These are phyloP conservation scores for Trichoderma sp. DNA, from an alignment of 2,329 filamentous ascomycete genomes.

Conservation along the genomic window DNA sequence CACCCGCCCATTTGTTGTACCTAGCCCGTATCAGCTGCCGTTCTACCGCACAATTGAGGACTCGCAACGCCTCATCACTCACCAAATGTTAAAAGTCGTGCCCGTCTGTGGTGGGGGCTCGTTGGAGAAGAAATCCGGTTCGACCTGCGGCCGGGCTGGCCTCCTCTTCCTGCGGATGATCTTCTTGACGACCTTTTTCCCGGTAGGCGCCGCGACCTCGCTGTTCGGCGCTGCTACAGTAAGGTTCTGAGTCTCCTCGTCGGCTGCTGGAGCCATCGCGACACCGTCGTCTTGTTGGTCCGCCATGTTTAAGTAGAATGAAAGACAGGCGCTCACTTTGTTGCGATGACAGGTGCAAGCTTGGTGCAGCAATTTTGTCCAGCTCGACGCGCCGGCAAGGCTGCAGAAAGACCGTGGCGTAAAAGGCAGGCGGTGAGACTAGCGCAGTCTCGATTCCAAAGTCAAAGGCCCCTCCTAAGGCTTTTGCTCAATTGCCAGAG, in stretches of 20 bases:
- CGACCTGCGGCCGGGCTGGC: constrained; percentile 86
- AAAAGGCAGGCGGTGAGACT: constrained; percentile 32
- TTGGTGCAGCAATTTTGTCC: background rate
- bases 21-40: constrained; percentile 52
- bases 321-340: background rate
- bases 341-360: background rate
- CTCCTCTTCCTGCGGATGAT: constrained; percentile 87
- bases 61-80: background rate
- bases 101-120: constrained; percentile 90
- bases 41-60: background rate
- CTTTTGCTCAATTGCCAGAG: constrained; percentile 3
- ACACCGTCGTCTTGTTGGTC: constrained; percentile 29
- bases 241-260: constrained; percentile 31
- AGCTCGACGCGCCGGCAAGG: constrained; percentile 25
- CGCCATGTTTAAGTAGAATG: constrained; percentile 30
- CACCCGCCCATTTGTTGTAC: constrained; percentile 98
- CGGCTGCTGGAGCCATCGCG: constrained; percentile 26
- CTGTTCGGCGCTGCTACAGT: constrained; percentile 38
- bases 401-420: constrained; percentile 16
- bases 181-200: constrained; percentile 72
- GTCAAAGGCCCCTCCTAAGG: constrained; percentile 2
- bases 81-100: constrained; percentile 78
- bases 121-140: constrained; percentile 75
- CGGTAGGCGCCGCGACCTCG: constrained; percentile 46
- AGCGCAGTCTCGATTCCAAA: background rate